Base-by-base conservation (phyloP, 805 yeast genomes). In the Yarrowia sp. region DNA sequence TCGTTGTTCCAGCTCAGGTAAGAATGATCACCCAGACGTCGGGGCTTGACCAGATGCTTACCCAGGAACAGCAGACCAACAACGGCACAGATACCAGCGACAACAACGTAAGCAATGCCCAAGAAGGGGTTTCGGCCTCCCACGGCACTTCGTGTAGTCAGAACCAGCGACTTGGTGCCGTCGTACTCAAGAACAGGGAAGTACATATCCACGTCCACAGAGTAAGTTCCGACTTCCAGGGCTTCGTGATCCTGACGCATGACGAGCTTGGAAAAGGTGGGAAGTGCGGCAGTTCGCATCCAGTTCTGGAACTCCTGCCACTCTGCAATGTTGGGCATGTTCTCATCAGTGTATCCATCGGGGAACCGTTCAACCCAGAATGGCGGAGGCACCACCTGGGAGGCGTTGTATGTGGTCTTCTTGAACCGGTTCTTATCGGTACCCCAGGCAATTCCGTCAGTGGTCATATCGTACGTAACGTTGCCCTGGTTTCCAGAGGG, bases 271-370 rank as follows among this genome's bases (percentile, higher is more conserved):
- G 88, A 85, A 72, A 95, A 93, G 12, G 88, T 84, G 28, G 98
- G 96, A 67, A 93, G 79, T 0, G 96, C 97, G 0, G 98, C 97
- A 1, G 98, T 92, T 71, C 96, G 85, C 98, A 93, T 93, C 99
- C 99, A 93, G 75, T 92, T 93, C 79, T 92, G 97, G 70, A 93
- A 83, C 68, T 86, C 86, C 73, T 90, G 93, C 91, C 95, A 86
- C 38, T 77, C 73, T 1, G 89, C 81, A 54, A 93, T 73, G 72
- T 89, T 87, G 2, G 96, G 96, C 67, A 93, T 70, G 74, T 90
- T 91, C 6, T 83, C 84, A 35, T 83, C 86, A n/a, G 88, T 90
- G 77, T 95, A 93, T 0, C 98, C 98, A 66, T 92, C 77, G 1
- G 98, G 98, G 74, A 76, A 93, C 77, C 72, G 78, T 68, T 83